phyloP scores from a whole-genome alignment of 257 asterid species.

The Agastache rugosa region DNA sequence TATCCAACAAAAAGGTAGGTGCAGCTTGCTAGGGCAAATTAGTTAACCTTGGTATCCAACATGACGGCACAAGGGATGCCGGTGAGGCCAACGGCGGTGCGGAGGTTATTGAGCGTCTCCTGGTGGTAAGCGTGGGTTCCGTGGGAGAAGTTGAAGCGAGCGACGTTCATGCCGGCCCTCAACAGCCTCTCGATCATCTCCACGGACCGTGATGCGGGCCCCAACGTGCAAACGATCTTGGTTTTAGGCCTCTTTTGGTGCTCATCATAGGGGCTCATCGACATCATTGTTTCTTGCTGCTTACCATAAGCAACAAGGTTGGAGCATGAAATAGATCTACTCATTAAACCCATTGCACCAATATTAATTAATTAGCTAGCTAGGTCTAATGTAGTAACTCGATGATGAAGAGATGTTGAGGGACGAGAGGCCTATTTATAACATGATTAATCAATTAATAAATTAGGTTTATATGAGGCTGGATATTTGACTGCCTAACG shows the following conservation, averaged over 20 bases:
- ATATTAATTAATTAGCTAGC: too few species aligned
- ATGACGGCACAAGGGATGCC: slow-evolving; percentile 53
- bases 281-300: neutral
- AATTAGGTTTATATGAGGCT: too few species aligned
- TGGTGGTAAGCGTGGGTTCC: slow-evolving; percentile 49
- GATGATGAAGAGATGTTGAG: too few species aligned
- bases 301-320: neutral
- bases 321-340: neutral
- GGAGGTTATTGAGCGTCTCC: slow-evolving; percentile 54
- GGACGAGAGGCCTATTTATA: too few species aligned
- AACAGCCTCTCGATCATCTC: slow-evolving; percentile 47
- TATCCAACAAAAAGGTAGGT: too few species aligned
- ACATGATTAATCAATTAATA: too few species aligned
- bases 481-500: too few species aligned
- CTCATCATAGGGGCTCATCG: neutral
- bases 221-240: slow-evolving; percentile 51
- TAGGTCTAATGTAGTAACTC: too few species aligned
- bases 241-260: slow-evolving; percentile 40
- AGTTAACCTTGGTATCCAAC: slow-evolving; percentile 52
- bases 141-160: slow-evolving; percentile 56
- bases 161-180: slow-evolving; percentile 52
- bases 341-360: slow-evolving; percentile 24
- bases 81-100: slow-evolving; percentile 44
- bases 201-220: slow-evolving; percentile 46
- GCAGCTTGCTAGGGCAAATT: too few species aligned